Base-by-base conservation (phyloP, 805 yeast species). In the Osmozyma mogii region DNA sequence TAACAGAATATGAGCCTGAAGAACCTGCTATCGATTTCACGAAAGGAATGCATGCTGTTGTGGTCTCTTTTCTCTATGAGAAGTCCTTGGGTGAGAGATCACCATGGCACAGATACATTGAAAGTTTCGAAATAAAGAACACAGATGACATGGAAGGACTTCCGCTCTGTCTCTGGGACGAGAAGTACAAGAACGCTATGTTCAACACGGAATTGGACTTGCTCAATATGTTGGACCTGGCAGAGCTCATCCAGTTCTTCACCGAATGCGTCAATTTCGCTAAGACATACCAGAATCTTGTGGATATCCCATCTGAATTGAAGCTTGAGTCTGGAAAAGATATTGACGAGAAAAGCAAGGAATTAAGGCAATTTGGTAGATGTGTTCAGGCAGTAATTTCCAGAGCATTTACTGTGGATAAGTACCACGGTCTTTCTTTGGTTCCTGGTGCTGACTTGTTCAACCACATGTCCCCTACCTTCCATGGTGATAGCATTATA, bases 371-470 rank as follows among this genome's bases (percentile, higher is more conserved):
- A 11, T 83, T 84, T 40, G 75, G 82, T 3, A 67, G 73, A 5
- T 62, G 65, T 3, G 74, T 73, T 5, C 72, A 68, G 44, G 70
- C 78, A 0, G 66, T 84, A 10, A 75, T 88, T 0, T 74, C 92
- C 1, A 66, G 96, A 37, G 87, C 88, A 1, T 88, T 89, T 50
- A 77, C 75, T 23, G 72, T 88, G 17, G 97, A 89, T 52, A 65
- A 65, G 28, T 87, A 54, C 48, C 84, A 80, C 43, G 82, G 76
- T 18, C 63, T 78, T 17, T 84, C 83, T 0, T 58, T 89, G 28
- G 95, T 88, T 15, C 96, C 96, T 0, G 84, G 87, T 10, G 96
- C 96, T 0, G 95, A 88, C 54, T 58, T 89, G 20, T 84, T 87
- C 56, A 88, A 88, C 42, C 96, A 87, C 47, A 50, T 58, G 24